Conservation (phyloP, 2,329 filamentous ascomycete species). For the Aspergillus amoenus region DNA sequence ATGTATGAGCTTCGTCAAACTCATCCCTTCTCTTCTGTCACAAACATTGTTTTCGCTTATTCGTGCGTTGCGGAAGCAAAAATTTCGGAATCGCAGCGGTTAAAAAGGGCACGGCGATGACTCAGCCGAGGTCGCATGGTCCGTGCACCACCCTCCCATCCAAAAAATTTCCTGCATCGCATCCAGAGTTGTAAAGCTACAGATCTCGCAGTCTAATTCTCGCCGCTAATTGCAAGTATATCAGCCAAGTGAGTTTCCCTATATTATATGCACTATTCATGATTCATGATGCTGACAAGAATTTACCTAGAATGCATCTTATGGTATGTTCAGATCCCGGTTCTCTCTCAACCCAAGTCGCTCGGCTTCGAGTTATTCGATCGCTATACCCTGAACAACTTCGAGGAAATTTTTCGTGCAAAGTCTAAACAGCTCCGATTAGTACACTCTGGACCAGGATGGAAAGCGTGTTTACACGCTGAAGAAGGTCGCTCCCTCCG, state of each 20-base stretch:
- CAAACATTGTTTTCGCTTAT: not conserved
- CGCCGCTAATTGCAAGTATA: conserved; percentile 1
- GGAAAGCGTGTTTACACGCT: conserved; percentile 94
- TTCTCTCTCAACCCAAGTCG: not conserved
- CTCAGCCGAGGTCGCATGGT: conserved; percentile 17
- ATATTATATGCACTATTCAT: not conserved
- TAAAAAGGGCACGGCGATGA: conserved; percentile 17
- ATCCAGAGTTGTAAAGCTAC: conserved; percentile 17
- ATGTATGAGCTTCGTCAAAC: conserved; percentile 14
- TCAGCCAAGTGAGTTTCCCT: conserved; percentile 27
- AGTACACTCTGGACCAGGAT: conserved; percentile 77
- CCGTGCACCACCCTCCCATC: conserved; percentile 12
- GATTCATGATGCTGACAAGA: conserved; percentile 8
- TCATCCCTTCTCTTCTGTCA: conserved; percentile 15
- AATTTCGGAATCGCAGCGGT: conserved; percentile 1
- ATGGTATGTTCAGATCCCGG: conserved; percentile 32
- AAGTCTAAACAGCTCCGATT: conserved; percentile 4
- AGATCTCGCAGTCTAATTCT: conserved; percentile 13
- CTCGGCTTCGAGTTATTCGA: not conserved
- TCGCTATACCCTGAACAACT: not conserved
- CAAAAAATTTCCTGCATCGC: conserved; percentile 20
- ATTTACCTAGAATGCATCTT: conserved; percentile 38
- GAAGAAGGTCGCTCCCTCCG: conserved; percentile 70
- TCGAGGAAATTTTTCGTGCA: not conserved
- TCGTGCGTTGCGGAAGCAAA: conserved; percentile 11